Percentiles rank a stretch among this genome's conserved stretches.
These are phyloP conservation scores for Xerophyta viscosa DNA, from an alignment of 106 monocot species.

Conservation along the genomic window DNA sequence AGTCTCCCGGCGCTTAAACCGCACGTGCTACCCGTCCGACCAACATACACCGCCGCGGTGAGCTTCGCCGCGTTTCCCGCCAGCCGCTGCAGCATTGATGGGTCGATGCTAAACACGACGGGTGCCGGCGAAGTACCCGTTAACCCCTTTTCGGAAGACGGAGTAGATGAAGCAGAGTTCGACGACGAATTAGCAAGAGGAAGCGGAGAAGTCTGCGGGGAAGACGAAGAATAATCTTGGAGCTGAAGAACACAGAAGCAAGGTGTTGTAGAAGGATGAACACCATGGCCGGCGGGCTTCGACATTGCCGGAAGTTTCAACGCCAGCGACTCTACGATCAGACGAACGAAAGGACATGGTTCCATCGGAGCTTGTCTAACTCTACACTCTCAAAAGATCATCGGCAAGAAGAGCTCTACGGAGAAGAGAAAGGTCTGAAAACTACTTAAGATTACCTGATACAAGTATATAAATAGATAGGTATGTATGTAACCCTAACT, in stretches of 20 bases:
- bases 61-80: conserved; percentile 15
- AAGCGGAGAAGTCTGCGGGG: conserved; percentile 15
- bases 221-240: conserved; percentile 17
- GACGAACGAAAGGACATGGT: conserved; percentile 63
- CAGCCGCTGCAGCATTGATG: conserved; percentile 18
- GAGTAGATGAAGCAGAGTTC: background rate
- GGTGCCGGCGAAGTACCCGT: conserved; percentile 3
- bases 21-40: conserved; percentile 27
- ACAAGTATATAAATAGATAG: no score
- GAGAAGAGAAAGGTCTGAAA: no score
- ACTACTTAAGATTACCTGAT: no score
- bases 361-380: no score
- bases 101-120: conserved; percentile 26
- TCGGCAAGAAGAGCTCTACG: no score
- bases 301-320: conserved; percentile 45
- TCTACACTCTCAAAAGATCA: no score
- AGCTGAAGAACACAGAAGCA: conserved; percentile 50
- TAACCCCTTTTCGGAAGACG: background rate
- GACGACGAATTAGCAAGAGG: conserved; percentile 10
- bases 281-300: conserved; percentile 24
- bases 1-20: conserved; percentile 22
- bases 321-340: conserved; percentile 58
- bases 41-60: conserved; percentile 30
- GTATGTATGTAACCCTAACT: no score
- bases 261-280: conserved; percentile 53